Percentiles rank a stretch among this genome's conserved stretches.
Conservation (phyloP, 805 yeast species). For the Saturnispora diversa region DNA sequence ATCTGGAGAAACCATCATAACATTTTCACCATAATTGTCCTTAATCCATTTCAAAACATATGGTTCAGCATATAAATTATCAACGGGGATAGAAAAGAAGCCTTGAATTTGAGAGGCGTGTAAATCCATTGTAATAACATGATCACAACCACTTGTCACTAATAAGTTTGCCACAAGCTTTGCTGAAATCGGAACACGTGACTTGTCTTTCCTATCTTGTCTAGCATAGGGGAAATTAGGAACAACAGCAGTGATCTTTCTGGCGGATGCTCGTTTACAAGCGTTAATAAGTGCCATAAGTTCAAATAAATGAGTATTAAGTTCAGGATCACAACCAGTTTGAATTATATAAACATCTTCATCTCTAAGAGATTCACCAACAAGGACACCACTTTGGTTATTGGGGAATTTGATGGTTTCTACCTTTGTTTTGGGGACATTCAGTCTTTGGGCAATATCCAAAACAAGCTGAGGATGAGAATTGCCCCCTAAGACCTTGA, state of each 20-base stretch:
- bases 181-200: constrained; percentile 95
- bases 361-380: constrained; percentile 83
- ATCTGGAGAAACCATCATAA: constrained; percentile 90
- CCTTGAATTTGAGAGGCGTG: constrained; percentile 99
- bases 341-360: constrained; percentile 83
- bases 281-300: constrained; percentile 86
- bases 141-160: constrained; percentile 91
- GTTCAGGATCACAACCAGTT: constrained; percentile 68
- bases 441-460: constrained; percentile 57
- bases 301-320: constrained; percentile 85
- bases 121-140: constrained; percentile 92
- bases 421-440: constrained; percentile 61
- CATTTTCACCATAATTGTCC: constrained; percentile 44
- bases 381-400: constrained; percentile 79
- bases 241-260: constrained; percentile 87
- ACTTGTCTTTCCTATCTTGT: constrained; percentile 94
- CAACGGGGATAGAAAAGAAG: constrained; percentile 90
- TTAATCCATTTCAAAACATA: constrained; percentile 74
- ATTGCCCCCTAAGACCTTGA: constrained; percentile 51
- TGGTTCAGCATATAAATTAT: constrained; percentile 93
- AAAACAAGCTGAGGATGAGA: constrained; percentile 83
- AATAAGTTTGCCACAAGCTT: constrained; percentile 86
- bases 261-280: constrained; percentile 90
- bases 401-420: constrained; percentile 82
- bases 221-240: constrained; percentile 97